Evolutionary conservation across 306 rosid species (phyloP).

Genomic region (Betula pendula): DNA sequence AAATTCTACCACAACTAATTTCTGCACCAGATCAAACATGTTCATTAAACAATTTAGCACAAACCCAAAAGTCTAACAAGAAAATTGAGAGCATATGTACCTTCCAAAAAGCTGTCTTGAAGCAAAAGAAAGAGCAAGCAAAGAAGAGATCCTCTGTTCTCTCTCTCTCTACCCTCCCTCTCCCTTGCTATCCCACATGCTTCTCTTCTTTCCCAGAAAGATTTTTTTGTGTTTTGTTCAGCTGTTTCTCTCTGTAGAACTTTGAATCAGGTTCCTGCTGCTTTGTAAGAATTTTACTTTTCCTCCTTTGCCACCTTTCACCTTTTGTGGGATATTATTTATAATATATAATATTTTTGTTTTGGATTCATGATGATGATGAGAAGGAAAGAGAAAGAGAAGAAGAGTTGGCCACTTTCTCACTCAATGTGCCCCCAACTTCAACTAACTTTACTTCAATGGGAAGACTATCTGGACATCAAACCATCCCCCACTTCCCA

Average conservation of each 20-base stretch:
- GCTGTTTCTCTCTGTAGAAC: slow-evolving; percentile 18
- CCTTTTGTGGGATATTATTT: slow-evolving; percentile 67
- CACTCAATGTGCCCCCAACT: slow-evolving; percentile 81
- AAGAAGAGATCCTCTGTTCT: slow-evolving; percentile 15
- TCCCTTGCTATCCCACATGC: slow-evolving; percentile 52
- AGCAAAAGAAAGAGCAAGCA: slow-evolving; percentile 27
- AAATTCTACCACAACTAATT: neutral
- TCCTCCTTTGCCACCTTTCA: slow-evolving; percentile 53
- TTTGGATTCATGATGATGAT: slow-evolving; percentile 49
- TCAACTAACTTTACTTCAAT: slow-evolving; percentile 93
- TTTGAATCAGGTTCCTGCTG: slow-evolving; percentile 57
- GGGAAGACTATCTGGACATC: slow-evolving; percentile 75
- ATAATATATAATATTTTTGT: slow-evolving; percentile 37
- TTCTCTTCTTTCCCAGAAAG: slow-evolving; percentile 32
- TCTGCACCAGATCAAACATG: neutral
- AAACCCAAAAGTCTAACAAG: slow-evolving; percentile 19
- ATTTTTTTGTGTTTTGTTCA: neutral
- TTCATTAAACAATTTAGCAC: neutral
- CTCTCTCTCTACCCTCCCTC: slow-evolving; percentile 37
- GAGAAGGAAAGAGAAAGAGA: slow-evolving; percentile 37
- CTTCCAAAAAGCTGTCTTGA: slow-evolving; percentile 23
- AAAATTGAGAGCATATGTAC: slow-evolving; percentile 10
- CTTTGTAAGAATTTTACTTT: slow-evolving; percentile 52
- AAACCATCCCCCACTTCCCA: slow-evolving; percentile 47
- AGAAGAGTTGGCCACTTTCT: slow-evolving; percentile 72